These are phyloP conservation scores for Westerdykella aurantiaca DNA, from an alignment of 2,329 filamentous ascomycete species.

Conservation along the genomic window DNA sequence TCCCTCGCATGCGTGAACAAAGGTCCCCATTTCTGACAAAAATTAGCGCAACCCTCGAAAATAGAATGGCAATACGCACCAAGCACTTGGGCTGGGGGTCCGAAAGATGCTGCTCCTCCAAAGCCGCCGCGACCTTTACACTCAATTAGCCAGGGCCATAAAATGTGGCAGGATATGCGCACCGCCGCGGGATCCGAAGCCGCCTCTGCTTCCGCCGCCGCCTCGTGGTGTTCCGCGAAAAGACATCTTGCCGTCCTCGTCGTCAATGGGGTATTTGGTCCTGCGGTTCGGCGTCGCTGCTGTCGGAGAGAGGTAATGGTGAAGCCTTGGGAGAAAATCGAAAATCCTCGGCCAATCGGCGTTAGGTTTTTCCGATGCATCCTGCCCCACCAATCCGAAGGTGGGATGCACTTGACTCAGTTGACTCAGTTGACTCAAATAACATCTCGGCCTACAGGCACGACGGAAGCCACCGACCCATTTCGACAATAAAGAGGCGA, in stretches of 20 bases:
- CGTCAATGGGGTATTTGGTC: no score
- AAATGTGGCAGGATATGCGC: conserved; percentile 10
- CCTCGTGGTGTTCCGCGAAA: conserved; percentile 48
- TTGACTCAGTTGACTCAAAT: neutral
- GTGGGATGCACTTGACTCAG: neutral
- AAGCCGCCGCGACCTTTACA: conserved; percentile 29
- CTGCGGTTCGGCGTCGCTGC: neutral
- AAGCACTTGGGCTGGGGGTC: conserved; percentile 41
- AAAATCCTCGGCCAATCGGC: conserved; percentile 19
- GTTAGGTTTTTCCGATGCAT: conserved; percentile 16
- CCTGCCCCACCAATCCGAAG: neutral
- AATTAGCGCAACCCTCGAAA: conserved; percentile 12
- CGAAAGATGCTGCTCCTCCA: conserved; percentile 37
- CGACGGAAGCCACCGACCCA: conserved; percentile 45
- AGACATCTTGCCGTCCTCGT: conserved; percentile 48
- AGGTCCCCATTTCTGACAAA: conserved; percentile 77
- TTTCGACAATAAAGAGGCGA: no score
- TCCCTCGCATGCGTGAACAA: conserved; percentile 91
- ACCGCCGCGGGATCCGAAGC: conserved; percentile 49
- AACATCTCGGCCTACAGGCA: conserved; percentile 20
- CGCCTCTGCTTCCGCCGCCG: conserved; percentile 47
- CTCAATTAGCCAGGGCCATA: conserved; percentile 26
- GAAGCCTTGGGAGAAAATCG: conserved; percentile 1
- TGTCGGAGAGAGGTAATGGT: neutral
- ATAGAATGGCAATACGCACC: conserved; percentile 24